Evolutionary conservation across 805 yeast species (phyloP).

Genomic region (Yarrowia deformans): DNA sequence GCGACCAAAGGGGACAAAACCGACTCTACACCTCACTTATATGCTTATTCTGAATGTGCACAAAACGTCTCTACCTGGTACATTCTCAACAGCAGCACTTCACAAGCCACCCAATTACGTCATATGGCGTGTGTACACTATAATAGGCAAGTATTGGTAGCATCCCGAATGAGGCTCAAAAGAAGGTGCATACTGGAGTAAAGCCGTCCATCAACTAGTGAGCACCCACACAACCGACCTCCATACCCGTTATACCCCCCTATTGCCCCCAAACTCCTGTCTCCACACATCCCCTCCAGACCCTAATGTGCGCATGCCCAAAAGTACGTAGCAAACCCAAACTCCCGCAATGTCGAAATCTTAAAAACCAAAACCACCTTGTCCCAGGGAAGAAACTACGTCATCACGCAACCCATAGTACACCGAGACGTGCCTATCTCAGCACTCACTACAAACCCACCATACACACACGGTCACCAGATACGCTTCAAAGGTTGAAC

Average conservation of each 20-base stretch:
- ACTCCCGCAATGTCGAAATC: background rate
- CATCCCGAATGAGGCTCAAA: too few species aligned
- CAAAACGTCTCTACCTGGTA: too few species aligned
- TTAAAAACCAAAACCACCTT: background rate
- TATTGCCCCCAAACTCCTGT: background rate
- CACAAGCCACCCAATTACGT: too few species aligned
- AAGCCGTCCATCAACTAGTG: too few species aligned
- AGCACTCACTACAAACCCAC: background rate
- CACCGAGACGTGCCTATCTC: background rate
- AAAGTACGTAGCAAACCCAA: background rate
- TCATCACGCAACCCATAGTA: slow-evolving; percentile 33
- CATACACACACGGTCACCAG: background rate
- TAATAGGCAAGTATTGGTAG: too few species aligned
- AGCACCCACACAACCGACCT: too few species aligned
- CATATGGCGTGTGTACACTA: too few species aligned
- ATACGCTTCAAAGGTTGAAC: background rate
- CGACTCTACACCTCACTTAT: too few species aligned
- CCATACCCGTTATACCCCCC: background rate
- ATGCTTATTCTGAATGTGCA: too few species aligned
- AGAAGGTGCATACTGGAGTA: too few species aligned
- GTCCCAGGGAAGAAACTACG: slow-evolving; percentile 20
- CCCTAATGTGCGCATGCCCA: background rate
- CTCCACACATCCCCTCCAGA: background rate
- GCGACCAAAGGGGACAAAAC: too few species aligned
- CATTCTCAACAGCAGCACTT: too few species aligned